Base-by-base conservation (phyloP, 2,329 filamentous ascomycete genomes). In the Apiospora marii region DNA sequence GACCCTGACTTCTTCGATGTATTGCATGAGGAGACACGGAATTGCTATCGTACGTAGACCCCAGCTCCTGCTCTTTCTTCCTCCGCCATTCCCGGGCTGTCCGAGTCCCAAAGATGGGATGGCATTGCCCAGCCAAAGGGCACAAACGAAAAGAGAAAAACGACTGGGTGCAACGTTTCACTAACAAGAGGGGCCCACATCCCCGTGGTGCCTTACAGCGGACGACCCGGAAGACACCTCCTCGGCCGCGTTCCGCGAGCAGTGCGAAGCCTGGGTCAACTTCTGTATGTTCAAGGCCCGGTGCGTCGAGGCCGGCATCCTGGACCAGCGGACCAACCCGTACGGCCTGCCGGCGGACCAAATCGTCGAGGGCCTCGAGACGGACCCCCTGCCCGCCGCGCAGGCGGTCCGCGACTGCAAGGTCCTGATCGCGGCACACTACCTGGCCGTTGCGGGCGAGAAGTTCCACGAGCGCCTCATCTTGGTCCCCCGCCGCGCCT, bases 1-100 rank as follows among this genome's bases (percentile, higher is more conserved):
- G 68, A 70, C 12, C 68, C 68, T 22, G 68, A 70, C 19, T 58
- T 70, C 68, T 70, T 70, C 68, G 68, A 70, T 41, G 68, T 70
- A 5, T 27, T 70, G 1, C 68, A 70, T 30, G 68, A 70, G 34
- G 68, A 70, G 34, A 70, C 46, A 8, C 27, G 68, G 34, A 70
- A 58, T 41, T 43, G 37, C 6, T 70, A 70, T 41, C 68, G 68
- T 70, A 70, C 19, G 68, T 64, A 24, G 10, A 41, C 30, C 22
- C 12, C 3, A 12, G 58, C 34, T 64, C 22, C 58, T 64, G 7
- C 22, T 64, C 3, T 41, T 5, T n/a, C 30, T 64, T 24, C 8
- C 8, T 24, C 19, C 19, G 13, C 34, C 58, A 14, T n/a, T 30
- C 41, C 58, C 58, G 58, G 58, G 34, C 34, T 41, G 37, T 64